Evolutionary conservation across 2,329 filamentous ascomycete species (phyloP).

Genomic region (Aspergillus arachidicola): DNA sequence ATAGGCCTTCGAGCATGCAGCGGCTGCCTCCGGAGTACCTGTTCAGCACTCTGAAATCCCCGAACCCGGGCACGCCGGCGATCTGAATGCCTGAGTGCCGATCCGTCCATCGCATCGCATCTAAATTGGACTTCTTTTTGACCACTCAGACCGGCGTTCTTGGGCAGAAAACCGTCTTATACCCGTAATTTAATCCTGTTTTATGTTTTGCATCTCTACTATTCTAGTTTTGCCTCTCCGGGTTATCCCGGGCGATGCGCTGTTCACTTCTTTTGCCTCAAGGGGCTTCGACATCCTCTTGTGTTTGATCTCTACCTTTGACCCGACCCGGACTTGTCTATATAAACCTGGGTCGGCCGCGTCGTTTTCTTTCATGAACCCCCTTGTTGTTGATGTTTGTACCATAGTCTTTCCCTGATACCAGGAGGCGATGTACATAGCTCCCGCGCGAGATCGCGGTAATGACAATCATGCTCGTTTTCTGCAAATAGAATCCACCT

Average conservation of each 20-base stretch:
- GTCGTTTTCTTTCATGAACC: conserved; percentile 9
- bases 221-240: conserved; percentile 17
- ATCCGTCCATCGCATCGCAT: conserved; percentile 10
- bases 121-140: conserved; percentile 22
- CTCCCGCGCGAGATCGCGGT: conserved; percentile 26
- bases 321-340: conserved; percentile 6
- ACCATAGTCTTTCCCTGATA: conserved; percentile 17
- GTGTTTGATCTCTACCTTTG: conserved; percentile 11
- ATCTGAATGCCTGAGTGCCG: conserved; percentile 28
- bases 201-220: conserved; percentile 8
- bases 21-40: conserved; percentile 51
- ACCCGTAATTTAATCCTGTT: conserved; percentile 38
- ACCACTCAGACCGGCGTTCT: conserved; percentile 27
- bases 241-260: background rate
- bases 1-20: conserved; percentile 49
- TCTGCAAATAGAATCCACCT: background rate
- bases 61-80: conserved; percentile 36
- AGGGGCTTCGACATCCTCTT: conserved; percentile 5
- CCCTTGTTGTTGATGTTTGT: conserved; percentile 17
- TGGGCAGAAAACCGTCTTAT: conserved; percentile 34
- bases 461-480: conserved; percentile 22
- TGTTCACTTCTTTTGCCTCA: background rate
- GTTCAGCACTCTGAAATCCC: conserved; percentile 43
- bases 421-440: conserved; percentile 28
- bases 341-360: conserved; percentile 5